Conservation (phyloP, 495 filamentous ascomycete species). For the Xylaria palmicola region DNA sequence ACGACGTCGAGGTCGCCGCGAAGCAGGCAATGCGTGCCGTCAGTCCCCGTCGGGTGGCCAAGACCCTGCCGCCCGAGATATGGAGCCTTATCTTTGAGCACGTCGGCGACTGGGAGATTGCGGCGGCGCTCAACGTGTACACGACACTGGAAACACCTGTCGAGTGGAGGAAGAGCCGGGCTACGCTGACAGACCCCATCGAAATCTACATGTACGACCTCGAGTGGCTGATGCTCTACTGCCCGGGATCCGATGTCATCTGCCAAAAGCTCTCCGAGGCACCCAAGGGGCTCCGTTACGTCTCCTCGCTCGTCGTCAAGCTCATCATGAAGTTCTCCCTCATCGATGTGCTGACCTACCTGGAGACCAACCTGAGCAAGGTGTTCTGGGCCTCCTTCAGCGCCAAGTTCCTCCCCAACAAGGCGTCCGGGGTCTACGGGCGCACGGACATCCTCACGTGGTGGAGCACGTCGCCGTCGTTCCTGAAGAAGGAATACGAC, state of each 20-base stretch:
- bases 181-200: slow-evolving; percentile 42
- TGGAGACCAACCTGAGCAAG: slow-evolving; percentile 74
- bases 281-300: slow-evolving; percentile 64
- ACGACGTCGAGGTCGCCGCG: slow-evolving; percentile 54
- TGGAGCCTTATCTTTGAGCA: slow-evolving; percentile 86
- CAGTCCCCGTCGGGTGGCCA: slow-evolving; percentile 25
- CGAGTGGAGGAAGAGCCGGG: slow-evolving; percentile 60
- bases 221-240: slow-evolving; percentile 76
- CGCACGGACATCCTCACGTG: slow-evolving; percentile 81
- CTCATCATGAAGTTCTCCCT: slow-evolving; percentile 89
- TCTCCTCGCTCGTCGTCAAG: slow-evolving; percentile 79
- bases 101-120: slow-evolving; percentile 85
- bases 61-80: slow-evolving; percentile 71
- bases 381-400: slow-evolving; percentile 81
- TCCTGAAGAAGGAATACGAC: slow-evolving; percentile 71
- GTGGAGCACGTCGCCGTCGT: slow-evolving; percentile 72
- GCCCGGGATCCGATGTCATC: slow-evolving; percentile 61
- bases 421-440: slow-evolving; percentile 83
- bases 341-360: slow-evolving; percentile 71
- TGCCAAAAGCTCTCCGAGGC: slow-evolving; percentile 64
- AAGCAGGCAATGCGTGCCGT: slow-evolving; percentile 36
- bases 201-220: slow-evolving; percentile 60
- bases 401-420: slow-evolving; percentile 77
- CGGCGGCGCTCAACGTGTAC: slow-evolving; percentile 74
- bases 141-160: slow-evolving; percentile 69